Percentiles rank a stretch among this genome's conserved stretches.
Evolutionary conservation across 1,284 basidiomycete genomes (phyloP).

Genomic region (Polyporus tsugae): DNA sequence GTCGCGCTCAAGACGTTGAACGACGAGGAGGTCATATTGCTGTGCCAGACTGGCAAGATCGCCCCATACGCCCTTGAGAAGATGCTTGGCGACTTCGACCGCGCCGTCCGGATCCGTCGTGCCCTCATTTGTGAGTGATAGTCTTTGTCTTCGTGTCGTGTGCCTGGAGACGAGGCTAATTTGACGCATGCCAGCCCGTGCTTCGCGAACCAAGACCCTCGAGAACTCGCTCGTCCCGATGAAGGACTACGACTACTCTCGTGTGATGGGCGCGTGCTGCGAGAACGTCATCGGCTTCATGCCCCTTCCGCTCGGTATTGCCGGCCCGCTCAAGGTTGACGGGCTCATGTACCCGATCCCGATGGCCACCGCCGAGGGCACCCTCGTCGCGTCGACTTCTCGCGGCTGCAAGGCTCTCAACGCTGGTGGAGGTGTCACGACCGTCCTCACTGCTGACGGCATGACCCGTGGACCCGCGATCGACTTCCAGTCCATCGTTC

Average conservation of each 20-base stretch:
- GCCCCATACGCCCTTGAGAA: constrained; percentile 96
- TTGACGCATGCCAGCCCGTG: constrained; percentile 67
- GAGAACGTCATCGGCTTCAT: constrained; percentile 99
- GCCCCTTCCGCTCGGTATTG: constrained; percentile 95
- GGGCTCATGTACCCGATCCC: constrained; percentile 90
- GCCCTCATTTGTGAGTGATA: constrained; percentile 85
- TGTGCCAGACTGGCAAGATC: constrained; percentile 94
- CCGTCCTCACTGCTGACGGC: constrained; percentile 91
- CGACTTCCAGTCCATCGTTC: constrained; percentile 87
- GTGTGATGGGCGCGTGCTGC: constrained; percentile 97
- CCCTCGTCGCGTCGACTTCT: constrained; percentile 96
- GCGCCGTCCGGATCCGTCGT: constrained; percentile 89
- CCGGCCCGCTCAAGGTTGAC: constrained; percentile 95
- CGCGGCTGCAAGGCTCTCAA: constrained; percentile 99
- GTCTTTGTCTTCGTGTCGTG: not conserved
- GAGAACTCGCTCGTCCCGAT: constrained; percentile 89
- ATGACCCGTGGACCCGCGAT: constrained; percentile 99
- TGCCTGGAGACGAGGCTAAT: constrained; percentile 13
- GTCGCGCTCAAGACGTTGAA: constrained; percentile 69
- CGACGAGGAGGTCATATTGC: constrained; percentile 92
- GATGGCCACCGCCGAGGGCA: constrained; percentile 99
- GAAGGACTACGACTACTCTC: constrained; percentile 91
- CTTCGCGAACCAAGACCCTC: constrained; percentile 86
- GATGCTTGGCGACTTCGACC: constrained; percentile 84
- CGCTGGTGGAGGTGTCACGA: constrained; percentile 93